These are phyloP conservation scores for Trametes gibbosa DNA, from an alignment of 768 basidiomycete genomes.

Conservation along the genomic window DNA sequence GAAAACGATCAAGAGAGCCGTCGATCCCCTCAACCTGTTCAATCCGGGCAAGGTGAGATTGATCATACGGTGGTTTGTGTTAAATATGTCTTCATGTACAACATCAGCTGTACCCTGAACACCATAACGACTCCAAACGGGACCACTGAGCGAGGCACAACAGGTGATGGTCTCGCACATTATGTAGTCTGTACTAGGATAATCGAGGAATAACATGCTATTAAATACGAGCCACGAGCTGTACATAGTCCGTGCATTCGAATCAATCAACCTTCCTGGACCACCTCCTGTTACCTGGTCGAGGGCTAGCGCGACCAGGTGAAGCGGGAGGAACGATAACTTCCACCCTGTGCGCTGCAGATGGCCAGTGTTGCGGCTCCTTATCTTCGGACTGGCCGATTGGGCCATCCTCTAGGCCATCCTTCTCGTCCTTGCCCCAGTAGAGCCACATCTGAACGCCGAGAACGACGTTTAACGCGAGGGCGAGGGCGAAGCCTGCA, in stretches of 20 bases:
- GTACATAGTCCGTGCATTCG: background rate
- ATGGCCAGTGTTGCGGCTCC: conserved; percentile 1
- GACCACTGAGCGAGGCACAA: background rate
- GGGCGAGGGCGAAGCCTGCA: conserved; percentile 81
- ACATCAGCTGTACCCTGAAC: background rate
- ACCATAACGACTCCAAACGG: background rate
- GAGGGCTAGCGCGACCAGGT: conserved; percentile 41
- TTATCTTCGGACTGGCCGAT: conserved; percentile 27
- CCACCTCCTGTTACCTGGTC: conserved; percentile 64
- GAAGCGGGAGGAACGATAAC: conserved; percentile 43
- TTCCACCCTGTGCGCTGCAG: conserved; percentile 34
- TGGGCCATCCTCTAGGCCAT: conserved; percentile 20
- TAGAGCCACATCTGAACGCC: conserved; percentile 84
- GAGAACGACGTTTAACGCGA: conserved; percentile 79
- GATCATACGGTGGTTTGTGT: too few relatives aligned
- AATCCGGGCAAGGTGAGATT: conserved; percentile 79
- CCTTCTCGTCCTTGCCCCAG: conserved; percentile 58
- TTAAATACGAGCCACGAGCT: background rate
- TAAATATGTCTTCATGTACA: too few relatives aligned
- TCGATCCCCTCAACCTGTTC: conserved; percentile 65
- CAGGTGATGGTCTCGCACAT: background rate
- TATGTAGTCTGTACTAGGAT: conserved; percentile 1
- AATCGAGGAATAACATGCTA: background rate
- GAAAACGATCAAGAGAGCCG: conserved; percentile 71
- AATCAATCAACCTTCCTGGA: conserved; percentile 67